Conservation (phyloP, 2,329 filamentous ascomycete species). For the Penicillium sp. region DNA sequence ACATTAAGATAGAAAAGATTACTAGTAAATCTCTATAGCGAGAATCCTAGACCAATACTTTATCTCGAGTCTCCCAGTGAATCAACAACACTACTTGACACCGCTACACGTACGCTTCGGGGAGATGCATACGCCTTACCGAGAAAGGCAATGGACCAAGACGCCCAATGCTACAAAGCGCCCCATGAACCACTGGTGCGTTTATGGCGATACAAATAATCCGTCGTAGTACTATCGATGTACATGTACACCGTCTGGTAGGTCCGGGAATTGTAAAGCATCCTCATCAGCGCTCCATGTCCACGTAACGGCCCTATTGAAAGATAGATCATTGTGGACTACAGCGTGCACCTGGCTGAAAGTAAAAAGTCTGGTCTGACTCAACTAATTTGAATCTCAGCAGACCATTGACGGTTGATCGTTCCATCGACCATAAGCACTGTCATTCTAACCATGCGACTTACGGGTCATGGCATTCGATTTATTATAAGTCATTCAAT, state of each 20-base stretch:
- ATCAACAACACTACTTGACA: neutral
- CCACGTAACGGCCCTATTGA: no score
- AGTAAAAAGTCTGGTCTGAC: neutral
- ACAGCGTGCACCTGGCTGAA: neutral
- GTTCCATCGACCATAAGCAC: neutral
- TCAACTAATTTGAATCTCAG: constrained; percentile 1
- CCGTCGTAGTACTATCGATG: neutral
- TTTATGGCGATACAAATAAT: neutral
- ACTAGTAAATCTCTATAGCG: neutral
- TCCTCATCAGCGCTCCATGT: neutral
- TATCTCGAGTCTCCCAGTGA: neutral
- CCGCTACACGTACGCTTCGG: neutral
- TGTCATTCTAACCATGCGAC: neutral
- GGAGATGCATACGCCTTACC: neutral
- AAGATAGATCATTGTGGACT: neutral
- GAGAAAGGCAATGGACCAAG: neutral
- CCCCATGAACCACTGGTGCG: no score
- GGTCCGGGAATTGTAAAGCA: neutral
- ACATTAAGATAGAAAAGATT: neutral
- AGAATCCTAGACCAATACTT: neutral
- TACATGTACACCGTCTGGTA: neutral
- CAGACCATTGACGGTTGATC: neutral
- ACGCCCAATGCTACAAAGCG: neutral
- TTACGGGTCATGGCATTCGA: neutral
- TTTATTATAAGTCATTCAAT: neutral